Evolutionary conservation across 176 grass and related monocot species (phyloP).

Genomic region (Zea mays): Zm-B73-REFERENCE-NAM-5.0 NC_050103.1:114852001-114852500

Average conservation of each 20-base stretch:
- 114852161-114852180: neutral
- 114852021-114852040: slow-evolving; percentile 41
- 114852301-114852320: no score
- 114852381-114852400: no score
- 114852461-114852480: no score
- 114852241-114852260: neutral
- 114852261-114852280: neutral
- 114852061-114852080: slow-evolving; percentile 38
- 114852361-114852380: no score
- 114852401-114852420: no score
- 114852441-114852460: no score
- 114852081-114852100: neutral
- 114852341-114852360: no score
- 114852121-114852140: slow-evolving; percentile 12
- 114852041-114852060: neutral
- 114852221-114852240: neutral
- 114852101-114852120: neutral
- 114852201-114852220: neutral
- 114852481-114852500: no score
- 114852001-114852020: slow-evolving; percentile 37
- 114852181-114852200: neutral
- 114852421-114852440: no score
- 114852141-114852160: neutral
- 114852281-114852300: neutral
- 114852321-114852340: no score